phyloP scores from a whole-genome alignment of 2,329 filamentous ascomycete genomes.

The Curvularia sp. region DNA sequence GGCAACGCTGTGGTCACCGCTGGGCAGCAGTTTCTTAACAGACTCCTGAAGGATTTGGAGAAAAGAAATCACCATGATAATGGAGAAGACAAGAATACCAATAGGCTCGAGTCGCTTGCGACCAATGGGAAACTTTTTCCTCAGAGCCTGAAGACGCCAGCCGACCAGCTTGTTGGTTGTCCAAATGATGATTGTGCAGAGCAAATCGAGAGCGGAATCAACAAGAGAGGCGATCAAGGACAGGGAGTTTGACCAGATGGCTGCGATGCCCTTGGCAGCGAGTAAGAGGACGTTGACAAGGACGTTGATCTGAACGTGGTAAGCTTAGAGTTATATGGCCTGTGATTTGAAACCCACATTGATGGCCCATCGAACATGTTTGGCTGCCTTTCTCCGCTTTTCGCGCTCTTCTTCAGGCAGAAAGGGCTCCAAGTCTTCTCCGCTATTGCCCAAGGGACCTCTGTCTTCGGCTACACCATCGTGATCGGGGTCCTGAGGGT shows the following conservation, averaged over 20 bases:
- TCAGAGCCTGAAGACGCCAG: slow-evolving; percentile 62
- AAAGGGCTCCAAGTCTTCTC: slow-evolving; percentile 62
- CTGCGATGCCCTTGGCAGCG: slow-evolving; percentile 63
- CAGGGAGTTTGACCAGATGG: slow-evolving; percentile 64
- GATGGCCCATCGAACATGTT: slow-evolving; percentile 64
- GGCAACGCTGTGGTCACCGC: slow-evolving; percentile 58
- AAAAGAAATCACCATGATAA: slow-evolving; percentile 69
- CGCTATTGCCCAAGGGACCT: slow-evolving; percentile 58
- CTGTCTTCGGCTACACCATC: slow-evolving; percentile 63
- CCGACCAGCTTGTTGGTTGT: slow-evolving; percentile 65
- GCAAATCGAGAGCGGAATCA: slow-evolving; percentile 67
- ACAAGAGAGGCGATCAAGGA: slow-evolving; percentile 68
- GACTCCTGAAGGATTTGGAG: slow-evolving; percentile 68
- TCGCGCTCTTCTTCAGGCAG: slow-evolving; percentile 63
- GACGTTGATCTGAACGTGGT: slow-evolving; percentile 59
- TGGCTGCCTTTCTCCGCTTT: slow-evolving; percentile 56
- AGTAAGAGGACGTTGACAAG: slow-evolving; percentile 66
- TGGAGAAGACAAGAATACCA: slow-evolving; percentile 68
- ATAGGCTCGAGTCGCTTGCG: slow-evolving; percentile 63
- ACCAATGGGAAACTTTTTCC: slow-evolving; percentile 64
- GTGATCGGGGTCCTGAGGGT: slow-evolving; percentile 62
- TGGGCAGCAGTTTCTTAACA: slow-evolving; percentile 63
- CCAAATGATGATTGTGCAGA: slow-evolving; percentile 69
- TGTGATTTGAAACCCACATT: slow-evolving; percentile 50
- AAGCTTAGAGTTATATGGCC: not conserved